phyloP scores from a whole-genome alignment of 2,329 filamentous ascomycete genomes.

The Microcyclosporella mali region DNA sequence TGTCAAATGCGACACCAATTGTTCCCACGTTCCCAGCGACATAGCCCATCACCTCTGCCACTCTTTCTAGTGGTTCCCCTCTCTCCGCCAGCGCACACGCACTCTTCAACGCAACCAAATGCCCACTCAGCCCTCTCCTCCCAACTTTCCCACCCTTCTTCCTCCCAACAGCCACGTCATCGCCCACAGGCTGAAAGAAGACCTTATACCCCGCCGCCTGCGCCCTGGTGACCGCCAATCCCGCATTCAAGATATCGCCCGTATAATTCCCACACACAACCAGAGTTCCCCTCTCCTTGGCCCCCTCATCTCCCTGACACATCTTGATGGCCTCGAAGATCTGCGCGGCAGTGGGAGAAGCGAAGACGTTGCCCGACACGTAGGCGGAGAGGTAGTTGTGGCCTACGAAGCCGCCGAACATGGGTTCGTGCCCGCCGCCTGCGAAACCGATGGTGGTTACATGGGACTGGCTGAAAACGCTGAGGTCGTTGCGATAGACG shows the following conservation, averaged over 20 bases:
- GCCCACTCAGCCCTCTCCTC: constrained; percentile 55
- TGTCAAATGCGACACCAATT: constrained; percentile 32
- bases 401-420: constrained; percentile 60
- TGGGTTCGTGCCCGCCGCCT: constrained; percentile 47
- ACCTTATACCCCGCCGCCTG: constrained; percentile 50
- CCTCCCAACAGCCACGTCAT: constrained; percentile 59
- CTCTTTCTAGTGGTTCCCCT: constrained; percentile 29
- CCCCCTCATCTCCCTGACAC: constrained; percentile 45
- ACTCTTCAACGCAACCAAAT: constrained; percentile 56
- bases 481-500: constrained; percentile 31
- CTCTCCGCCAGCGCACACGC: constrained; percentile 48
- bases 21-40: constrained; percentile 33
- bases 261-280: constrained; percentile 61
- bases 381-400: constrained; percentile 56
- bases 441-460: constrained; percentile 35
- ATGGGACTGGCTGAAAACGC: constrained; percentile 25
- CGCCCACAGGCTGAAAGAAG: constrained; percentile 56
- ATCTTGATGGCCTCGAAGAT: constrained; percentile 53
- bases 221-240: constrained; percentile 54
- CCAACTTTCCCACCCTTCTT: constrained; percentile 53
- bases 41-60: constrained; percentile 35
- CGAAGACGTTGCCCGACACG: constrained; percentile 58
- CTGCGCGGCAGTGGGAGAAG: constrained; percentile 57
- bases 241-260: constrained; percentile 58
- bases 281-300: constrained; percentile 44